Evolutionary conservation across 345 rosid species (phyloP), one percentile per base, ranked within the genome.

Genomic region (Lumnitzera racemosa): DNA sequence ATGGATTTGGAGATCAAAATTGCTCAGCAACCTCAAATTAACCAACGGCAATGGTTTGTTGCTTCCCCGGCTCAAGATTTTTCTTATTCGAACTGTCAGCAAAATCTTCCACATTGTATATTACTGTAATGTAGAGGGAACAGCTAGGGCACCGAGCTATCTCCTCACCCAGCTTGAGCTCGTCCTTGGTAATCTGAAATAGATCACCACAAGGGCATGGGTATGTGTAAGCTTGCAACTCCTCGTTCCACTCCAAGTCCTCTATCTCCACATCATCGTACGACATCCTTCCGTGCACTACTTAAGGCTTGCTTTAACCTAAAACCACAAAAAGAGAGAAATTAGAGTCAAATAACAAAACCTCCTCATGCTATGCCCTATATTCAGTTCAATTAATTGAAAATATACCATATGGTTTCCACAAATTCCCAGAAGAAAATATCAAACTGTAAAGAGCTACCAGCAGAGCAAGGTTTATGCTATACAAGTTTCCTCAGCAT

Each of bases 241-340:
- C 90, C 60, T 83, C 88, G 71, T 70, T 89, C 98, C 98, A 89
- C 69, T 87, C 88, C 98, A 92, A 87, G 55, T 92, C 98, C 49
- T 92, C 97, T 62, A 92, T 92, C 85, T 89, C 98, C 23, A 92
- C 96, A 50, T 92, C 97, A 78, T 92, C 98, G 84, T 89, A 92
- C 47, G 98, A 92, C 97, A 89, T 91, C 43, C 11, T 36, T 36
- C 43, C 7, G 43, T 1, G 43, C 7, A 36, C 43, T 5, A 9
- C 43, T 36, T 36, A 36, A 9, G 43, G 9, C 43, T 36, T 36
- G 43, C 43, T 36, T 36, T 9, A 36, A 36, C 7, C 43, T 36
- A 36, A 36, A 36, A 36, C 7, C 43, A 36, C 1, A 9, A 36
- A 36, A 36, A 9, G 43, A 5, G 43, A 36, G 43, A 36, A 9